Evolutionary conservation across 2,329 filamentous ascomycete species (phyloP).

Genomic region (Bipolaris sorokiniana): DNA sequence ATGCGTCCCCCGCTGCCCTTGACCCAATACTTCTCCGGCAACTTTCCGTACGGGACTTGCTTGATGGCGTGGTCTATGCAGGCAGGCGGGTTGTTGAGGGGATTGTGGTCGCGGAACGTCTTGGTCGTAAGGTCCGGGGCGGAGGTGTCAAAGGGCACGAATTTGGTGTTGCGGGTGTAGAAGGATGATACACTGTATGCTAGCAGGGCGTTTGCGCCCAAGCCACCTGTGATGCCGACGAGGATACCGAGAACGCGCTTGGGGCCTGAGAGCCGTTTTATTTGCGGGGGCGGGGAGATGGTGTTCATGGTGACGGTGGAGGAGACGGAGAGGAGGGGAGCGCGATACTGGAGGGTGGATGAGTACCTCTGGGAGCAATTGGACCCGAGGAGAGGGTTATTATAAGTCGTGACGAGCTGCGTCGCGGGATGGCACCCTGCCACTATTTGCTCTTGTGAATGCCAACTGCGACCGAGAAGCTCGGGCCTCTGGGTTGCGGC

Average conservation of each 20-base stretch:
- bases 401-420: not conserved
- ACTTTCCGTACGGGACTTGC: conserved; percentile 42
- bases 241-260: conserved; percentile 42
- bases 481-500: conserved; percentile 21
- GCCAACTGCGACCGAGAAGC: conserved; percentile 19
- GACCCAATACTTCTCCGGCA: conserved; percentile 34
- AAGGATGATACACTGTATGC: conserved; percentile 46
- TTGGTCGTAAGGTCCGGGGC: conserved; percentile 36
- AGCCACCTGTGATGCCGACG: conserved; percentile 41
- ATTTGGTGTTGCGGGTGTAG: conserved; percentile 46
- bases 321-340: too few species aligned
- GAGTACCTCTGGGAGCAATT: not conserved
- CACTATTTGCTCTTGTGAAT: conserved; percentile 8
- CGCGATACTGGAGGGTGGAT: too few species aligned
- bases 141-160: conserved; percentile 43
- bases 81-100: conserved; percentile 39
- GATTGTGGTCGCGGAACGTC: conserved; percentile 39
- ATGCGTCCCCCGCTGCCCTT: conserved; percentile 18
- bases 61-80: conserved; percentile 49
- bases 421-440: not conserved
- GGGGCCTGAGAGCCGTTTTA: conserved; percentile 37
- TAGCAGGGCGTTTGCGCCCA: conserved; percentile 36
- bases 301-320: conserved; percentile 39
- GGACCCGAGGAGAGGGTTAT: not conserved
- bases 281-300: conserved; percentile 40